A percentile compares a stretch with the other conserved stretches of the same genome.
These are phyloP conservation scores for Yamadazyma dushanensis DNA, from an alignment of 1,139 yeast species.

Conservation along the genomic window DNA sequence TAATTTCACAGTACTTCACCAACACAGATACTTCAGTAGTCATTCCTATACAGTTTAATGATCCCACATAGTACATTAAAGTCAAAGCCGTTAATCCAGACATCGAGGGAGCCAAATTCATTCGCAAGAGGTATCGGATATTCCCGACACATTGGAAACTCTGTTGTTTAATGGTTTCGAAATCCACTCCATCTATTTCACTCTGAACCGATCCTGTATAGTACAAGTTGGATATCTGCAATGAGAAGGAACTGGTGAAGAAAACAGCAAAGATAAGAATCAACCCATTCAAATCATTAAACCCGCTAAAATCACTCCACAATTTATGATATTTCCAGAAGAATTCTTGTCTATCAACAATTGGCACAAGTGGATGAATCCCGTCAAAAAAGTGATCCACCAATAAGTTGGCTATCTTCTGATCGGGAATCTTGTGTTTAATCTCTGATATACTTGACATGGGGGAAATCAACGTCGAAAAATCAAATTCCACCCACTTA, in stretches of 20 bases:
- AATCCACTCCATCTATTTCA: background rate
- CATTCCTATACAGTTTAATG: constrained; percentile 2
- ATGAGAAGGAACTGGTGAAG: constrained; percentile 3
- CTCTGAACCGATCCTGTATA: background rate
- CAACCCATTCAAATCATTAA: constrained; percentile 3
- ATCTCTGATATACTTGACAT: background rate
- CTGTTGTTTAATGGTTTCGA: background rate
- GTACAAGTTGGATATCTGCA: constrained; percentile 2
- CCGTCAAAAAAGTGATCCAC: constrained; percentile 2
- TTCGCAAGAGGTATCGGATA: background rate
- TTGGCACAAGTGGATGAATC: constrained; percentile 1
- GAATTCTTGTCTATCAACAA: constrained; percentile 3
- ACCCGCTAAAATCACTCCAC: constrained; percentile 1
- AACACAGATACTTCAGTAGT: constrained; percentile 4
- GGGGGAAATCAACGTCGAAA: constrained; percentile 2
- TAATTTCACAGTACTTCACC: constrained; percentile 4
- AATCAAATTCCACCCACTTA: constrained; percentile 2
- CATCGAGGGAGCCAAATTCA: constrained; percentile 3
- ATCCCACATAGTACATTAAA: constrained; percentile 4
- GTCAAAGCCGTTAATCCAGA: constrained; percentile 3
- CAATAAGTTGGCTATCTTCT: background rate
- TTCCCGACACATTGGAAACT: constrained; percentile 2
- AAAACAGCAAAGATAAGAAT: constrained; percentile 3
- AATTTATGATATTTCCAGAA: constrained; percentile 2
- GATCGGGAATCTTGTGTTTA: constrained; percentile 1